Evolutionary conservation across 805 yeast genomes (phyloP).

Genomic region (Zygoascus flipseniorum): DNA sequence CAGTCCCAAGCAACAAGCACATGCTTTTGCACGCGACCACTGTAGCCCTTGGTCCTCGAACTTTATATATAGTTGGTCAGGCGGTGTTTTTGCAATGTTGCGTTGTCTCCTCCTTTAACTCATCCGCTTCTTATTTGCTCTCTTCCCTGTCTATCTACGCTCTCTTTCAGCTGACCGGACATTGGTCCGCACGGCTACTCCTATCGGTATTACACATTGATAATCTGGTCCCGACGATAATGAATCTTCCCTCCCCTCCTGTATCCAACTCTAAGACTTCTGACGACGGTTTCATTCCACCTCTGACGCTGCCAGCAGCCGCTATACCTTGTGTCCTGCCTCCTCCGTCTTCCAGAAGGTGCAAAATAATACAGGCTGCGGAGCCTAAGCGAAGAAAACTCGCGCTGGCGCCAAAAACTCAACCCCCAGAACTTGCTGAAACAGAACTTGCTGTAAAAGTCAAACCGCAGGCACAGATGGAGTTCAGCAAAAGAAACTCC

Average conservation of each 20-base stretch:
- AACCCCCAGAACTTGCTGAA: background rate
- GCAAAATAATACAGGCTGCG: constrained; percentile 12
- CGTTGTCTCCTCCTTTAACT: no score
- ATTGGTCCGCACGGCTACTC: background rate
- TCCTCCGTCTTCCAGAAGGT: constrained; percentile 13
- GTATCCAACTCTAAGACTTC: background rate
- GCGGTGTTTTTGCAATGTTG: no score
- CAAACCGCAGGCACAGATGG: no score
- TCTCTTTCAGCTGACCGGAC: background rate
- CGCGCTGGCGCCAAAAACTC: background rate
- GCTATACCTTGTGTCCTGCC: constrained; percentile 7
- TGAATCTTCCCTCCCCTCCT: background rate
- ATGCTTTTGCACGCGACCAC: constrained; percentile 1
- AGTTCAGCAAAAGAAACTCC: background rate
- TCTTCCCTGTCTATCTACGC: no score
- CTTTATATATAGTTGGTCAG: no score
- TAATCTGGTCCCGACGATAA: background rate
- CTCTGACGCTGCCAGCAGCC: constrained; percentile 10
- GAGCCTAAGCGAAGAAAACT: background rate
- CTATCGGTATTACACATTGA: no score
- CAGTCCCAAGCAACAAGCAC: background rate
- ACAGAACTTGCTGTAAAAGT: background rate
- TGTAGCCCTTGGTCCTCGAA: background rate
- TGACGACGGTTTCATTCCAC: background rate
- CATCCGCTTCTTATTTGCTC: no score